Percentiles rank a stretch among this genome's conserved stretches.
These are phyloP conservation scores for Ogataea hybrid DNA, from an alignment of 1,139 yeast species.

Conservation along the genomic window DNA sequence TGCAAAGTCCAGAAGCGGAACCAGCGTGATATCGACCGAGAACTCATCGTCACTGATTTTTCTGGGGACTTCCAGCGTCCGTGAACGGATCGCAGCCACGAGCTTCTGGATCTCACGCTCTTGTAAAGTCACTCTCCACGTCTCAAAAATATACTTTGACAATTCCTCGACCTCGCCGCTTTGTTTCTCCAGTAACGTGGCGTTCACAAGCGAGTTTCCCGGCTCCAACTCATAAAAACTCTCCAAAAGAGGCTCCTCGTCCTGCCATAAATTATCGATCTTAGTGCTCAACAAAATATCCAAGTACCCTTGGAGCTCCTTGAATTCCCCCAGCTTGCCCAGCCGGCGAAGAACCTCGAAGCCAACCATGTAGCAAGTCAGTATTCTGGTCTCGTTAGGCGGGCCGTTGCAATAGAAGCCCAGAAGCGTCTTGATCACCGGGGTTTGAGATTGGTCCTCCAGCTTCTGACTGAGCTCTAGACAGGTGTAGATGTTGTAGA, in stretches of 20 bases:
- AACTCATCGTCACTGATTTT: constrained; percentile 37
- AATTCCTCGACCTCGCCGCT: constrained; percentile 22
- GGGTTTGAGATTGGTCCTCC: constrained; percentile 13
- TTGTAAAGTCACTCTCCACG: constrained; percentile 15
- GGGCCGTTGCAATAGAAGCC: constrained; percentile 20
- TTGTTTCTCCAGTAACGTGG: constrained; percentile 10
- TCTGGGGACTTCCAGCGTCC: constrained; percentile 63
- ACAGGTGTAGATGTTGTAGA: constrained; percentile 24
- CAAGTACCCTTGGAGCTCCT: constrained; percentile 27
- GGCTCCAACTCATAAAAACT: constrained; percentile 24
- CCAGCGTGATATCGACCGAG: constrained; percentile 52
- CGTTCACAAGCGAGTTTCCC: constrained; percentile 25
- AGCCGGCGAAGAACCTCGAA: constrained; percentile 16
- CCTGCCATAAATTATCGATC: constrained; percentile 27
- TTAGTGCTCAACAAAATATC: constrained; percentile 25
- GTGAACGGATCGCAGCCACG: constrained; percentile 50
- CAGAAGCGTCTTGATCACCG: constrained; percentile 27
- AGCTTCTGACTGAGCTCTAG: constrained; percentile 12
- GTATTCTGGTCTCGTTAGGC: constrained; percentile 27
- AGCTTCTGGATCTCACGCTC: constrained; percentile 41
- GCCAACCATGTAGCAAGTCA: constrained; percentile 30
- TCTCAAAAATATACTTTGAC: constrained; percentile 17
- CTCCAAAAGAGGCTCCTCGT: constrained; percentile 29
- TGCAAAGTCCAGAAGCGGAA: constrained; percentile 66
- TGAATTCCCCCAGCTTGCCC: constrained; percentile 3